Base-by-base conservation (phyloP, 805 yeast species). In the Yarrowia sp. region DNA sequence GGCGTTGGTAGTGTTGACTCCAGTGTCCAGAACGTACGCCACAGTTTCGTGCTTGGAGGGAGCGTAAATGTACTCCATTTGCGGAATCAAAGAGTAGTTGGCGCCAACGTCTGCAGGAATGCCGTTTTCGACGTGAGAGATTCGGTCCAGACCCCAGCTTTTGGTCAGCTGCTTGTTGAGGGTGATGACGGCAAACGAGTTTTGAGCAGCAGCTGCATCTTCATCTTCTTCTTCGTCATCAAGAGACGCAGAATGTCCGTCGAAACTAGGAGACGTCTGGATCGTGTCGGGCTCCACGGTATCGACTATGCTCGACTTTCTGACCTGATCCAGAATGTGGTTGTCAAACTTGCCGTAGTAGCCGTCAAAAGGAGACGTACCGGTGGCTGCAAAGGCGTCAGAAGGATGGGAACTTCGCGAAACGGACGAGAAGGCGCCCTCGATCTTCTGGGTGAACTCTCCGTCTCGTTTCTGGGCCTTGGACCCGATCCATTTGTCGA, bases 121-220 rank as follows among this genome's bases (percentile, higher is more conserved):
- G 41, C 33, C 41, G 32, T 51, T 51, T 9, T 51, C 58, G 8
- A 38, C 9, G 59, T 67, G 71, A 30, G 96, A 89, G 67, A 92
- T 84, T 81, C 97, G 85, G 24, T 96, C 89, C 68, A 92, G 82
- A 71, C 97, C 97, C 97, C 97, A 92, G 52, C 96, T 96, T 28
- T 96, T 92, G 68, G 92, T 92, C 69, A 83, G 22, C 58, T 51
- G 58, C 9, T 51, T 51, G 58, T 33, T 51, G 41, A 51, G 82
- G 2, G 24, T 35, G 16, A 38, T 35, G 4, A 48, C 38, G 2
- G 48, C 44, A 19, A 40, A 38, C 5, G 35, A 46, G 36, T 38
- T 54, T 14, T 6, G 16, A 11, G 58, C 40, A 2, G 56, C 56
- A 2, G 28, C 30, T 5, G 33, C 58, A 2, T 28, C 24, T 1